phyloP scores from a whole-genome alignment of 78 protist genomes.

The Cavenderia fasciculata region DNA sequence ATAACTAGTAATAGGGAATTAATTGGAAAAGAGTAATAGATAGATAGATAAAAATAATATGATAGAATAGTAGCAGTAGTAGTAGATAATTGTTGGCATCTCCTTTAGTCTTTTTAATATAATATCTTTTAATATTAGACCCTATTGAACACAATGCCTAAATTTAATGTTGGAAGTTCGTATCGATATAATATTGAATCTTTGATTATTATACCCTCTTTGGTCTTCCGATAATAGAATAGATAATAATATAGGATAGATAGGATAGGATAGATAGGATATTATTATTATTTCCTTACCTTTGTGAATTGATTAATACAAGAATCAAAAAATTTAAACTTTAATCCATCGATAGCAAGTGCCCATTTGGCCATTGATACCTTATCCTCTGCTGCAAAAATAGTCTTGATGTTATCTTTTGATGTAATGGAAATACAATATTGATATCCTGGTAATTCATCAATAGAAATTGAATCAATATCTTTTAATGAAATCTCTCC shows the following conservation, averaged over 20 bases:
- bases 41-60: background rate
- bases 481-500: constrained; percentile 37
- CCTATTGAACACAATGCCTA: background rate
- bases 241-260: background rate
- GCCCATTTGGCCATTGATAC: constrained; percentile 62
- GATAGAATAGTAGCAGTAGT: background rate
- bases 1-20: too few species aligned
- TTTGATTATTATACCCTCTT: constrained; percentile 44
- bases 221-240: background rate
- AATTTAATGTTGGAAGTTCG: constrained; percentile 60
- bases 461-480: constrained; percentile 39
- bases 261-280: background rate
- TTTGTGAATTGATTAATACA: constrained; percentile 68
- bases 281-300: background rate
- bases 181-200: constrained; percentile 32
- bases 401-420: constrained; percentile 27
- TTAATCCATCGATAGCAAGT: constrained; percentile 66
- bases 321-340: constrained; percentile 50
- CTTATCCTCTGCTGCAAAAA: constrained; percentile 46
- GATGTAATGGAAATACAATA: constrained; percentile 16
- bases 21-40: too few species aligned
- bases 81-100: background rate
- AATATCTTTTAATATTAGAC: background rate
- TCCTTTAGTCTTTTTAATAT: constrained; percentile 23
- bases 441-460: constrained; percentile 30